Evolutionary conservation across 495 filamentous ascomycete genomes (phyloP).

Genomic region (Neurospora tetrasperma): DNA sequence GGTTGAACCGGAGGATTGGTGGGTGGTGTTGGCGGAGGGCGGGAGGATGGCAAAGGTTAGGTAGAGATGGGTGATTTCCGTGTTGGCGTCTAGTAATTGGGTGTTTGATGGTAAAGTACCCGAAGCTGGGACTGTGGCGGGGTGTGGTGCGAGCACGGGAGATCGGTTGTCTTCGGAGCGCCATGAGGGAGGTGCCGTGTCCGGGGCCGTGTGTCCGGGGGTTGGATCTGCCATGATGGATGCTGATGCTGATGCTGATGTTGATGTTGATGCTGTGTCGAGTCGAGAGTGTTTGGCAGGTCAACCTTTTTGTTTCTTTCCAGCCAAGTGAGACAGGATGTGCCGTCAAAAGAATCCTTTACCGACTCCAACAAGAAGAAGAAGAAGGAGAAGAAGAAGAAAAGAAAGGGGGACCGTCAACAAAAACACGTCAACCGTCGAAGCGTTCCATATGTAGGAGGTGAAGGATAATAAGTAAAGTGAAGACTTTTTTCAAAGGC

Average conservation of each 20-base stretch:
- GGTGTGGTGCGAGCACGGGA: neutral
- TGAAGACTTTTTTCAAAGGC: neutral
- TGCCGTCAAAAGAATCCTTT: neutral
- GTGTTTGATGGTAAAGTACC: neutral
- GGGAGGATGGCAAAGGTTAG: constrained; percentile 62
- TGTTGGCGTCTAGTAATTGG: neutral
- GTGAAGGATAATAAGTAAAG: neutral
- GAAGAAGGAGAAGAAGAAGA: too few relatives aligned
- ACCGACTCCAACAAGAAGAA: neutral
- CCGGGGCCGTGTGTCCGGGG: neutral
- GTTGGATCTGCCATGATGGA: neutral
- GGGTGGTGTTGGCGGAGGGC: constrained; percentile 44
- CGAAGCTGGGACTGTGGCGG: neutral
- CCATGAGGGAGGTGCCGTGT: neutral
- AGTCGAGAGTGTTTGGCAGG: neutral
- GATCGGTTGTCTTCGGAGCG: neutral
- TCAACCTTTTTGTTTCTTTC: neutral
- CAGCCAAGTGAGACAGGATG: neutral
- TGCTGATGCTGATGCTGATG: neutral
- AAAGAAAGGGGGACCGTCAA: neutral
- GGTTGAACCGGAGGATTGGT: constrained; percentile 14
- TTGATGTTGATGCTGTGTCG: neutral
- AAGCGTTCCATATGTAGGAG: neutral
- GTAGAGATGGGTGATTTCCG: constrained; percentile 54
- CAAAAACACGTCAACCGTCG: neutral